These are phyloP conservation scores for Sideroxylon spinosum DNA, from an alignment of 179 eudicot genomes.

Conservation along the genomic window DNA sequence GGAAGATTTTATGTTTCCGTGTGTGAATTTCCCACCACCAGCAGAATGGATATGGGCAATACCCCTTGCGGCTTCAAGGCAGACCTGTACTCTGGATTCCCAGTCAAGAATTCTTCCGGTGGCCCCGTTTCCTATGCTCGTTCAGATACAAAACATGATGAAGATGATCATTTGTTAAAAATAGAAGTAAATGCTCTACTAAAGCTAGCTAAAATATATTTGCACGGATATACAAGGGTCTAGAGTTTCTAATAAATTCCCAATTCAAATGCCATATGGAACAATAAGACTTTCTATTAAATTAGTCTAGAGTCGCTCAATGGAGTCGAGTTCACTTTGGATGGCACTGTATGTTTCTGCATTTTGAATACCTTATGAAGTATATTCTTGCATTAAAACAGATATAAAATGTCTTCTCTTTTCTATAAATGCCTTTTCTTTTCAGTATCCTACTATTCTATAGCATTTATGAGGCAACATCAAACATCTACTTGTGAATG, in stretches of 20 bases:
- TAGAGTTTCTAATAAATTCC: not conserved
- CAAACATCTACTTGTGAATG: not conserved
- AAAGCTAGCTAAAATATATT: not conserved
- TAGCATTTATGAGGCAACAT: too few relatives aligned
- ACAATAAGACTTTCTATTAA: not conserved
- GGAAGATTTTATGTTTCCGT: slow-evolving; percentile 84
- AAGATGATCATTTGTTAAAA: not conserved
- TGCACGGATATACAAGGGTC: not conserved
- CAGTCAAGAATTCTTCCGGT: slow-evolving; percentile 59
- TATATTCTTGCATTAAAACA: too few relatives aligned
- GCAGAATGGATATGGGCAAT: slow-evolving; percentile 62
- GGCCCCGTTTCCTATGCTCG: slow-evolving; percentile 46
- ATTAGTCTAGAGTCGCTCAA: not conserved
- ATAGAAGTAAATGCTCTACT: not conserved
- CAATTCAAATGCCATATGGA: not conserved
- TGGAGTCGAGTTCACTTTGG: too few relatives aligned
- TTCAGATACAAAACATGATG: not conserved
- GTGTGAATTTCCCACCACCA: slow-evolving; percentile 47
- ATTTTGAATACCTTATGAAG: not conserved
- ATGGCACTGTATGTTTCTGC: not conserved
- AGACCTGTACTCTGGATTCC: slow-evolving; percentile 58
- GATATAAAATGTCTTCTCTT: too few relatives aligned
- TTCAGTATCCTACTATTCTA: too few relatives aligned
- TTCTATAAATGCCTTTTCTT: too few relatives aligned
- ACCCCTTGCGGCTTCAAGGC: slow-evolving; percentile 64